Evolutionary conservation across 2,329 filamentous ascomycete species (phyloP), one percentile per base, ranked within the genome.

Genomic region (Rosellinia necatrix): DNA sequence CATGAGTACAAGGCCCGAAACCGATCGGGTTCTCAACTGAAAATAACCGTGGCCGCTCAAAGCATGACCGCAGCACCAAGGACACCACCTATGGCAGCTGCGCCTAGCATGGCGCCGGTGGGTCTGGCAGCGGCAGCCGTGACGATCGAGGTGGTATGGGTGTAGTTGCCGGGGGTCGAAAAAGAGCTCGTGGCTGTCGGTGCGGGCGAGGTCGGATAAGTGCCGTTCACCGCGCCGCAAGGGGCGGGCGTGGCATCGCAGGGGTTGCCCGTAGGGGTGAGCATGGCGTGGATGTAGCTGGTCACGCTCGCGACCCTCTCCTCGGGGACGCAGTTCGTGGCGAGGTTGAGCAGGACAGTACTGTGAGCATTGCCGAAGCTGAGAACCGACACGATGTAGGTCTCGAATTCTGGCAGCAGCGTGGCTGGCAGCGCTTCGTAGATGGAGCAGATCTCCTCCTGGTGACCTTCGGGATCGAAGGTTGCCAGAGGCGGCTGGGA

Each of bases 61-160:
- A 68, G 52, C 7, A 76, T 74, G 3, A 75, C 73, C 3, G 56
- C 65, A n/a, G 58, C 64, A 40, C 66, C 66, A n/a, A 67, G 35
- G 32, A 66, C 27, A 29, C 64, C 66, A 29, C 66, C 66, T 10
- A 64, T 61, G 12, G 66, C 66, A 21, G 62, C 52, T 6, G 64
- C 66, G 24, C 65, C 66, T 2, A 64, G 55, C n/a, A 62, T 19
- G 29, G 62, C 30, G 9, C 65, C 66, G 6, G 65, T 67, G 8
- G 64, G 61, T 7, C 59, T 60, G 13, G 62, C 51, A 32, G 62
- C 67, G 24, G 50, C 54, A 15, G 30, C 65, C 12, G 34, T 56
- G 4, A 55, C 24, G 38, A 59, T 22, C 3, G 60, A 49, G 10
- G 58, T 59, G 27, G 53, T 12, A 27, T 44, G 50, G 12, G 44